Evolutionary conservation across 345 rosid species (phyloP).

Genomic region (Lagerstroemia speciosa): DNA sequence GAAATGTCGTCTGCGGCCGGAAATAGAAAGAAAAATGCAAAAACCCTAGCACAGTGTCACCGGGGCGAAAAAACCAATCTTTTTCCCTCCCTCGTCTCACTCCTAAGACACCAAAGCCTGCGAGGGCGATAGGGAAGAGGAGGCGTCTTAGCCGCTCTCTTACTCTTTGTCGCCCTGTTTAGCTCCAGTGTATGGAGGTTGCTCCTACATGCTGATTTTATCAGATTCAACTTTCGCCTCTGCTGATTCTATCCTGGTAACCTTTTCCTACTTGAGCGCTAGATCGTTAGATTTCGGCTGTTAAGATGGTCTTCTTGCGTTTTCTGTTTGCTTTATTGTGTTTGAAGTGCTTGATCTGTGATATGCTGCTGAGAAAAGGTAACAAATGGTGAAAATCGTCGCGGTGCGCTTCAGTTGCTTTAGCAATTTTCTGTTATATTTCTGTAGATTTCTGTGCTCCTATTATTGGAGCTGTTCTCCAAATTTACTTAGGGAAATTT

Average conservation of each 20-base stretch:
- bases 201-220: background rate
- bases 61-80: background rate
- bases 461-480: background rate
- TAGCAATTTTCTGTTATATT: too few relatives aligned
- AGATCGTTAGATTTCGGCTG: background rate
- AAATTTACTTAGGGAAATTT: background rate
- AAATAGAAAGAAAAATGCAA: background rate
- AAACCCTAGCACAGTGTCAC: background rate
- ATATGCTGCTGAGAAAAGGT: background rate
- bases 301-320: background rate
- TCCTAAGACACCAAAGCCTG: background rate
- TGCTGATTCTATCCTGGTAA: constrained; percentile 7
- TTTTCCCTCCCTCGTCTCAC: background rate
- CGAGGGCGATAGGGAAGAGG: constrained; percentile 7
- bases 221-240: background rate
- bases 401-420: too few relatives aligned
- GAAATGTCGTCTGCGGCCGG: background rate
- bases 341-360: background rate
- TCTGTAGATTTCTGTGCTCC: background rate
- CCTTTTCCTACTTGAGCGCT: background rate
- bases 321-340: background rate
- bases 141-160: constrained; percentile 11
- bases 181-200: background rate
- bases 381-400: too few relatives aligned
- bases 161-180: constrained; percentile 2